Percentiles rank a stretch among this genome's conserved stretches.
These are phyloP conservation scores for Casuarina cunninghamiana DNA, from an alignment of 306 rosid genomes.

Conservation along the genomic window DNA sequence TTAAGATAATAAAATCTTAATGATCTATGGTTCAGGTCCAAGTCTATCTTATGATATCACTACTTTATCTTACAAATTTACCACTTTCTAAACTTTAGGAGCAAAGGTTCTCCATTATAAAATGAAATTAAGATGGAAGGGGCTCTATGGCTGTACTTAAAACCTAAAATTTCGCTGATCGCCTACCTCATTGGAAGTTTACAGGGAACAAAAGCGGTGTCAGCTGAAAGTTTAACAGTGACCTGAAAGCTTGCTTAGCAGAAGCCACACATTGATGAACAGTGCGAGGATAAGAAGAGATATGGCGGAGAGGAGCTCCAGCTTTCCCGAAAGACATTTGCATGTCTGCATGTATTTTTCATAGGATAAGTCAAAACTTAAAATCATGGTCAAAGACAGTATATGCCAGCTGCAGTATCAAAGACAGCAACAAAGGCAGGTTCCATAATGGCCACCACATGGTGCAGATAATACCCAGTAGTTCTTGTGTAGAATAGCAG, in stretches of 20 bases:
- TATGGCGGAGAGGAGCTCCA: constrained; percentile 12
- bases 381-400: constrained; percentile 41
- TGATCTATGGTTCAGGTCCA: too few relatives aligned
- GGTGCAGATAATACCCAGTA: not conserved
- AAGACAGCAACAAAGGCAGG: constrained; percentile 38
- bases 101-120: too few relatives aligned
- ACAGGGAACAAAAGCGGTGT: not conserved
- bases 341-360: constrained; percentile 27
- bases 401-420: constrained; percentile 29
- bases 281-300: constrained; percentile 34
- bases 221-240: not conserved
- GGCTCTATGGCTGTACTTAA: not conserved
- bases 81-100: not conserved
- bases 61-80: too few relatives aligned
- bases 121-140: too few relatives aligned
- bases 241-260: not conserved
- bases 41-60: too few relatives aligned
- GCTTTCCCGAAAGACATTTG: constrained; percentile 16
- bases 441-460: constrained; percentile 27
- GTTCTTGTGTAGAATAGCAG: not conserved
- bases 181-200: not conserved
- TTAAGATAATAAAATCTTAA: too few relatives aligned
- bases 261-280: not conserved
- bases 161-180: not conserved
- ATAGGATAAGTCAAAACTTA: constrained; percentile 27